These are phyloP conservation scores for Tagetes patula DNA, from an alignment of 129 eudicot species.

Conservation along the genomic window DNA sequence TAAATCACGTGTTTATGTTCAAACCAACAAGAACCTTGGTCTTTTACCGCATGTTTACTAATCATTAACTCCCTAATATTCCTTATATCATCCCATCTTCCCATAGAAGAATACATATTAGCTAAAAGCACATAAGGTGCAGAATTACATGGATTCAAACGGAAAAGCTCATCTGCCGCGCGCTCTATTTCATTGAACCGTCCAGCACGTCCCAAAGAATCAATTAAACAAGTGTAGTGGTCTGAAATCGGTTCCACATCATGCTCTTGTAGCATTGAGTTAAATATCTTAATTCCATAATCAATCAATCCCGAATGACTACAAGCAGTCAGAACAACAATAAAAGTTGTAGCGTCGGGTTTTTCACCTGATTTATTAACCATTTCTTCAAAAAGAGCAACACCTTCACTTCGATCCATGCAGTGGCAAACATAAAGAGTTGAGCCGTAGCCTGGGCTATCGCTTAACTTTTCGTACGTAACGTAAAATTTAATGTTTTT, in stretches of 20 bases:
- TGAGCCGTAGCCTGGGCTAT: too few species aligned
- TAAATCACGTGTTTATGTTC: slow-evolving; percentile 41
- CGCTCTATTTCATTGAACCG: slow-evolving; percentile 75
- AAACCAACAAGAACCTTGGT: slow-evolving; percentile 77
- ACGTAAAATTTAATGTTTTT: too few species aligned
- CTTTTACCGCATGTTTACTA: slow-evolving; percentile 47
- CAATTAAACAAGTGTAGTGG: slow-evolving; percentile 82
- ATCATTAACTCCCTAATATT: slow-evolving; percentile 56
- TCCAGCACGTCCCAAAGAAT: slow-evolving; percentile 80
- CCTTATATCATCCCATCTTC: slow-evolving; percentile 78
- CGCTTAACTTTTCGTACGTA: too few species aligned
- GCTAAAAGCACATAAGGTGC: slow-evolving; percentile 84
- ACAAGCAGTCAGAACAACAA: slow-evolving; percentile 75
- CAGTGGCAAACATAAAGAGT: too few species aligned
- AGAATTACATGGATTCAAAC: slow-evolving; percentile 55
- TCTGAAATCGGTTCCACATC: slow-evolving; percentile 55
- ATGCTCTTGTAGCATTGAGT: slow-evolving; percentile 60
- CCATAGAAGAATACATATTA: slow-evolving; percentile 77
- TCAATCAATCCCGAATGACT: slow-evolving; percentile 86
- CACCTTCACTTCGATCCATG: slow-evolving; percentile 54
- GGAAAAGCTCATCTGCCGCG: slow-evolving; percentile 67
- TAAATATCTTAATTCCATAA: slow-evolving; percentile 55
- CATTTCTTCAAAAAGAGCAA: slow-evolving; percentile 50
- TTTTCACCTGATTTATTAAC: slow-evolving; percentile 39
- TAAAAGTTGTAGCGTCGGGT: slow-evolving; percentile 67